phyloP scores from a whole-genome alignment of 192 early-diverging fungal species.

The Coemansia sp. region DNA sequence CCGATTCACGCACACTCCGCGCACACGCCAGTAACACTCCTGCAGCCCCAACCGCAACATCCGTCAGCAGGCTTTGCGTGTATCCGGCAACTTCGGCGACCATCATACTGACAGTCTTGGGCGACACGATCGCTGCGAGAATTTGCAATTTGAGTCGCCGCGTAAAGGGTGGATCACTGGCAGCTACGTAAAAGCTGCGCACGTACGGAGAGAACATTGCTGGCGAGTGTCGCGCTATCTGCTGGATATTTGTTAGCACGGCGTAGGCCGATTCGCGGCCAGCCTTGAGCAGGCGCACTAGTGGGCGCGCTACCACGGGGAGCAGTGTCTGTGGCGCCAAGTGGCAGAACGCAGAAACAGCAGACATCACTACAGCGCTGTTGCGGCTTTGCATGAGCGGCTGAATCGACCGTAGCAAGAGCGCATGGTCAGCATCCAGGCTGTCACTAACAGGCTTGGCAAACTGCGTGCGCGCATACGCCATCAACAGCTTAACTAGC shows the following conservation, averaged over 20 bases:
- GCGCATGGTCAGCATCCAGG: slow-evolving; percentile 80
- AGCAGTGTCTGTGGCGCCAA: slow-evolving; percentile 62
- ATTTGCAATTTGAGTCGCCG: slow-evolving; percentile 86
- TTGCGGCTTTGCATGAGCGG: slow-evolving; percentile 86
- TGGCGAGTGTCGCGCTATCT: slow-evolving; percentile 71
- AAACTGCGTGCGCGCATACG: slow-evolving; percentile 74
- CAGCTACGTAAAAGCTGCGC: slow-evolving; percentile 79
- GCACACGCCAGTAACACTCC: slow-evolving; percentile 40
- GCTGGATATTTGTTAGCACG: slow-evolving; percentile 73
- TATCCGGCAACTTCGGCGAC: slow-evolving; percentile 71
- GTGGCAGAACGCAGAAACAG: slow-evolving; percentile 69
- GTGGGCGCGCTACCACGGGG: slow-evolving; percentile 63
- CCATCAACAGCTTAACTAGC: slow-evolving; percentile 73
- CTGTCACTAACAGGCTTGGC: slow-evolving; percentile 15
- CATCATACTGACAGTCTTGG: slow-evolving; percentile 68
- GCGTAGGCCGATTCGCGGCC: slow-evolving; percentile 80
- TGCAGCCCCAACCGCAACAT: slow-evolving; percentile 34
- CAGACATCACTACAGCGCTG: slow-evolving; percentile 75
- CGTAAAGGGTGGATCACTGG: slow-evolving; percentile 76
- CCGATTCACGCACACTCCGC: slow-evolving; percentile 51
- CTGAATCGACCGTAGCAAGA: slow-evolving; percentile 66
- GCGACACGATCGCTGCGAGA: slow-evolving; percentile 66
- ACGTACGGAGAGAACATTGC: slow-evolving; percentile 70
- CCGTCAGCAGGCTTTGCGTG: slow-evolving; percentile 28
- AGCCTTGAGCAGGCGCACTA: slow-evolving; percentile 73